Conservation (phyloP, 371 early-diverging fungal genomes). For the Mucor lusitanicus region DNA sequence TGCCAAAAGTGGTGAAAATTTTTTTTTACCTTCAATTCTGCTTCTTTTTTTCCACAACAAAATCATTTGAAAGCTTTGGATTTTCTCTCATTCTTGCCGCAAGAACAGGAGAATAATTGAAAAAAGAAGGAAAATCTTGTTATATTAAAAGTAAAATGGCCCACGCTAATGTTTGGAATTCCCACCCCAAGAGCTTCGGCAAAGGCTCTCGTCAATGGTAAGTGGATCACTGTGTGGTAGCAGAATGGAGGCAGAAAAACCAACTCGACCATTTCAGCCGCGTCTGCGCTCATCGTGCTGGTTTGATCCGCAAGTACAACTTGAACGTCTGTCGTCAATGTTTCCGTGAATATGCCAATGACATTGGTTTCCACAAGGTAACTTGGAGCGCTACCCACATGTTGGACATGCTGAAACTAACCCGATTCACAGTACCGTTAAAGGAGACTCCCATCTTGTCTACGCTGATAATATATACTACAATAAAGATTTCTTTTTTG, state of each 20-base stretch:
- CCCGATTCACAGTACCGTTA: not conserved
- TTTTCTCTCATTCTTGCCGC: not conserved
- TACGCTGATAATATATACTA: conserved; percentile 10
- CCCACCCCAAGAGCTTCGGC: conserved; percentile 95
- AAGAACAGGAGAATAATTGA: not conserved
- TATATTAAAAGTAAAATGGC: conserved; percentile 67
- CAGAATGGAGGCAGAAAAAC: not conserved
- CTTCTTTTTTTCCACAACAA: not conserved
- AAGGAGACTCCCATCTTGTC: not conserved
- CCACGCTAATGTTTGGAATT: conserved; percentile 95
- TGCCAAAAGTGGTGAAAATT: not conserved
- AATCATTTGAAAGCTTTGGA: not conserved
- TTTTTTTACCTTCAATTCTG: not conserved
- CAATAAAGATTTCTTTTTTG: not conserved
- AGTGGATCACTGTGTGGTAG: not conserved
- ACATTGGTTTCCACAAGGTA: conserved; percentile 83
- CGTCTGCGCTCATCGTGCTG: conserved; percentile 98
- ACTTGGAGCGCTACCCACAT: too few species aligned
- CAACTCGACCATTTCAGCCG: conserved; percentile 64
- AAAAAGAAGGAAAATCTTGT: conserved; percentile 11
- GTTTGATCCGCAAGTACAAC: conserved; percentile 99
- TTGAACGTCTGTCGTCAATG: conserved; percentile 99
- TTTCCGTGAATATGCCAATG: conserved; percentile 99
- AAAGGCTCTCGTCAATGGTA: conserved; percentile 98
- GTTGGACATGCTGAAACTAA: not conserved